A percentile compares a stretch with the other conserved stretches of the same genome.
Evolutionary conservation across 2,329 filamentous ascomycete genomes (phyloP).

Genomic region (Talaromyces sp.): DNA sequence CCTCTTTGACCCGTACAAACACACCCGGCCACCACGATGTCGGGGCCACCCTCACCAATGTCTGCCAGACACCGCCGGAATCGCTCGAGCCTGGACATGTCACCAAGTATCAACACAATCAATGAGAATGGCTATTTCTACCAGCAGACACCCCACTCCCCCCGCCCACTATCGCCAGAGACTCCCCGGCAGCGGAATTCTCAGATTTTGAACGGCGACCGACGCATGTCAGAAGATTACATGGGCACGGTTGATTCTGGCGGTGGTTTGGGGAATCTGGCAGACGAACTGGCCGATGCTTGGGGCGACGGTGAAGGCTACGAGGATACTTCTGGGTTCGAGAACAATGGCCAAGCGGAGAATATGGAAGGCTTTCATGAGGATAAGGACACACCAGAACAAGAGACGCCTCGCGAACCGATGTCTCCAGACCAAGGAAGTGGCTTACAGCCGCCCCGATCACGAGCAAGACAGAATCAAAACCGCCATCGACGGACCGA

Average conservation of each 20-base stretch:
- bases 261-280: conserved; percentile 54
- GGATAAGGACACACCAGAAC: conserved; percentile 21
- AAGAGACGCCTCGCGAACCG: conserved; percentile 22
- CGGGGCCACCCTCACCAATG: conserved; percentile 28
- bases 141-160: conserved; percentile 30
- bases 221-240: conserved; percentile 36
- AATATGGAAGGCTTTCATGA: conserved; percentile 18
- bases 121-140: conserved; percentile 26
- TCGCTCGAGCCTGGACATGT: conserved; percentile 32
- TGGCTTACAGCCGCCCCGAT: conserved; percentile 29
- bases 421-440: conserved; percentile 2
- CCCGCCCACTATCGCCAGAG: conserved; percentile 34
- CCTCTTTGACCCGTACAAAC: background rate
- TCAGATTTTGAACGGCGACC: conserved; percentile 29
- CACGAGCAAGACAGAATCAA: conserved; percentile 32
- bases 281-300: conserved; percentile 59
- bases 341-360: conserved; percentile 21
- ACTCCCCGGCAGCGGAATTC: conserved; percentile 32
- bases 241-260: conserved; percentile 25
- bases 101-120: conserved; percentile 26
- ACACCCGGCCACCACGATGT: conserved; percentile 16
- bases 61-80: conserved; percentile 34
- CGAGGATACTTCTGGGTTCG: conserved; percentile 35
- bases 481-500: conserved; percentile 33
- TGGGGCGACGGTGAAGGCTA: conserved; percentile 50